Percentiles rank a stretch among this genome's conserved stretches.
phyloP scores from a whole-genome alignment of 768 basidiomycete genomes.

The Pulveroboletus frians region DNA sequence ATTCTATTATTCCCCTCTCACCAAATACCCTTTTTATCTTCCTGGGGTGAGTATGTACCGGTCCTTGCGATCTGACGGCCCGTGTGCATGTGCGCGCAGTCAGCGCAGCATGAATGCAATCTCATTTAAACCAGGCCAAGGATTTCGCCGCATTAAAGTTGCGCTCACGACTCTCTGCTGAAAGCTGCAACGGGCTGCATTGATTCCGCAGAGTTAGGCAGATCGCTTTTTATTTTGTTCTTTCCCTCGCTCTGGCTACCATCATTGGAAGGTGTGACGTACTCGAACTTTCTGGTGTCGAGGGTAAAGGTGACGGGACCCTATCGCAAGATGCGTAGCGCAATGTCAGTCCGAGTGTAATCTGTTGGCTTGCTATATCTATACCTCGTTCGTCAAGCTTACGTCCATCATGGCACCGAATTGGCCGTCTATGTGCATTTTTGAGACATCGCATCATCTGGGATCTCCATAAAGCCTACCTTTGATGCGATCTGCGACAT shows the following conservation, averaged over 20 bases:
- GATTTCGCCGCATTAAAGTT: background rate
- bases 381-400: constrained; percentile 78
- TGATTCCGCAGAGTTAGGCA: constrained; percentile 4
- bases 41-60: background rate
- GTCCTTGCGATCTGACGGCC: background rate
- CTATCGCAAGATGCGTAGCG: constrained; percentile 32
- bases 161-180: constrained; percentile 3
- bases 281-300: constrained; percentile 77
- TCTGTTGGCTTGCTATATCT: constrained; percentile 8
- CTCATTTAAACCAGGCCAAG: background rate
- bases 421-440: constrained; percentile 58
- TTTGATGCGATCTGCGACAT: constrained; percentile 73
- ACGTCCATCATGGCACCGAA: constrained; percentile 98
- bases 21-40: background rate
- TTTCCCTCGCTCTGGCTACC: constrained; percentile 7
- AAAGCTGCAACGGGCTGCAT: background rate
- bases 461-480: constrained; percentile 38
- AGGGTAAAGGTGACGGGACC: constrained; percentile 84
- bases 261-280: constrained; percentile 34
- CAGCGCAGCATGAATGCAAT: background rate
- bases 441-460: background rate
- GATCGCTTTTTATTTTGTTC: constrained; percentile 5
- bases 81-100: background rate
- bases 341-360: constrained; percentile 1
- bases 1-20: constrained; percentile 7